These are phyloP conservation scores for Hygrophoropsis aurantiaca DNA, from an alignment of 768 basidiomycete species.

Conservation along the genomic window DNA sequence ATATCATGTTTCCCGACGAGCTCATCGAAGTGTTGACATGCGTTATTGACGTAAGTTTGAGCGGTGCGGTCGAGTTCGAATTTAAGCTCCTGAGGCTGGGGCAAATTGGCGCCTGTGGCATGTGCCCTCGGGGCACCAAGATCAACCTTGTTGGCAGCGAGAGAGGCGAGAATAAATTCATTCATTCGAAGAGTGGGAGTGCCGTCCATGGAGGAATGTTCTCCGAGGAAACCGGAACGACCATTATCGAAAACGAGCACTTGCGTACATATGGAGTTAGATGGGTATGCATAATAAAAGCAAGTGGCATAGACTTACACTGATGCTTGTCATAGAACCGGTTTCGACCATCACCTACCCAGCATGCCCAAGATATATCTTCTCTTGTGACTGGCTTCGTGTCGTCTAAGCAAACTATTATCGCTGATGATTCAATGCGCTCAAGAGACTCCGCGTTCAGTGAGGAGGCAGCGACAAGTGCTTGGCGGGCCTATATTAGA, in stretches of 20 bases:
- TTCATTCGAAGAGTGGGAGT: conserved; percentile 94
- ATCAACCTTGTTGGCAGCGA: conserved; percentile 73
- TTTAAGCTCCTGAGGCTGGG: conserved; percentile 61
- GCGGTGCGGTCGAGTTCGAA: conserved; percentile 67
- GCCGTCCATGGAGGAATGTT: conserved; percentile 90
- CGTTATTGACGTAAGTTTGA: conserved; percentile 49
- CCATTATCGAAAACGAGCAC: conserved; percentile 96
- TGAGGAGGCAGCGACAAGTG: conserved; percentile 62
- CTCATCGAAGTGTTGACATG: conserved; percentile 70
- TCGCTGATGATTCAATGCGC: conserved; percentile 87
- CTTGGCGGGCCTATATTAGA: conserved; percentile 47
- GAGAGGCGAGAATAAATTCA: conserved; percentile 83
- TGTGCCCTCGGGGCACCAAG: conserved; percentile 54
- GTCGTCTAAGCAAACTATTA: conserved; percentile 86
- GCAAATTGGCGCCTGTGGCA: conserved; percentile 41
- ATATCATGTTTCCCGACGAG: conserved; percentile 81
- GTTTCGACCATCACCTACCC: conserved; percentile 90
- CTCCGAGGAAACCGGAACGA: conserved; percentile 89
- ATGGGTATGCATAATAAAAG: background rate
- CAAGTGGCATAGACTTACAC: conserved; percentile 44
- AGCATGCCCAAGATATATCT: conserved; percentile 76
- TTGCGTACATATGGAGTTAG: conserved; percentile 27
- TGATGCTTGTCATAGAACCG: conserved; percentile 98
- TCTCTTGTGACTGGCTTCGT: conserved; percentile 78
- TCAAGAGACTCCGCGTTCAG: conserved; percentile 67